Percentiles rank a stretch among this genome's conserved stretches.
Conservation (phyloP, 352 stramenopile genomes). For the Globisporangium rhizosaccharum region DNA sequence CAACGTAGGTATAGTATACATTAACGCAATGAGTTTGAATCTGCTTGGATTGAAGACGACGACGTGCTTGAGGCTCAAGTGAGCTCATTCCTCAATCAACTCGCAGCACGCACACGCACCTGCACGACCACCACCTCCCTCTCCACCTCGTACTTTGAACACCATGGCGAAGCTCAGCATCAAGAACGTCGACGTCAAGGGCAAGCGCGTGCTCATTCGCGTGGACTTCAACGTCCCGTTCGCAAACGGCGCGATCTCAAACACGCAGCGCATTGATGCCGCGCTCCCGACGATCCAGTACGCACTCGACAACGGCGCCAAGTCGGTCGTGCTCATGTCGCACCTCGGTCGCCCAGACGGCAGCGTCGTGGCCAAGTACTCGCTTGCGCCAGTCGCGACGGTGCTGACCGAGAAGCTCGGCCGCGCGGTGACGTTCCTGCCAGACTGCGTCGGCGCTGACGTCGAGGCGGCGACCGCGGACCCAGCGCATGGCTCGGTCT, state of each 20-base stretch:
- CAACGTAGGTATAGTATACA: neutral
- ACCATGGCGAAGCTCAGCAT: constrained; percentile 87
- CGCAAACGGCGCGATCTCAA: constrained; percentile 93
- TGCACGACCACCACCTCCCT: no score
- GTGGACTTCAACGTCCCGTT: constrained; percentile 99
- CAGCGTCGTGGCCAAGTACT: constrained; percentile 92
- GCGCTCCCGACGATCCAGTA: constrained; percentile 96
- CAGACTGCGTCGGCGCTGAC: constrained; percentile 95
- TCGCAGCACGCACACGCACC: no score
- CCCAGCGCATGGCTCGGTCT: constrained; percentile 75
- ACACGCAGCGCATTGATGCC: constrained; percentile 98
- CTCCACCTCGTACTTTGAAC: neutral
- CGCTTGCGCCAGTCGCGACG: constrained; percentile 91
- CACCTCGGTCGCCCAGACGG: constrained; percentile 98
- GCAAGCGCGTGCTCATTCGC: constrained; percentile 98
- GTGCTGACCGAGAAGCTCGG: constrained; percentile 91
- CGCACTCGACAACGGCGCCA: constrained; percentile 95
- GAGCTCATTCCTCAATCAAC: neutral
- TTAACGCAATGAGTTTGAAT: no score
- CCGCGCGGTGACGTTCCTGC: constrained; percentile 90
- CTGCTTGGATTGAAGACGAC: no score
- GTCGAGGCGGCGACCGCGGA: constrained; percentile 70
- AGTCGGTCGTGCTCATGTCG: constrained; percentile 97
- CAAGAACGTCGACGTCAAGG: constrained; percentile 92
- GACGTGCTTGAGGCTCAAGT: no score